phyloP scores from a whole-genome alignment of 352 stramenopile genomes.

The Thalassiosira mediterranea region DNA sequence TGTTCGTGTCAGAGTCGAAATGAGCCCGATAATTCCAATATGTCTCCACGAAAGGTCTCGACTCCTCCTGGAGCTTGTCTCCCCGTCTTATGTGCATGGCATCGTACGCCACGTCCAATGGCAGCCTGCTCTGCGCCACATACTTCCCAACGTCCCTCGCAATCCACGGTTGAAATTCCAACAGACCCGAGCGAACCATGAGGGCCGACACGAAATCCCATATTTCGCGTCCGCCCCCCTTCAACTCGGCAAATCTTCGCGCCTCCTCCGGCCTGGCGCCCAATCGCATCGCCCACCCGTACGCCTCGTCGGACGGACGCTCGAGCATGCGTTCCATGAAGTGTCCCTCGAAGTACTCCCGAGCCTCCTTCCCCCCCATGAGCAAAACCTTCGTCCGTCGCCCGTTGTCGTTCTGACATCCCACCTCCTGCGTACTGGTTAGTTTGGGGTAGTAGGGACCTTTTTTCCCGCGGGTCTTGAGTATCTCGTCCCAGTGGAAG shows the following conservation, averaged over 20 bases:
- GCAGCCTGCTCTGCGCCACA: slow-evolving; percentile 23
- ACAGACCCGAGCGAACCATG: slow-evolving; percentile 30
- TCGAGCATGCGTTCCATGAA: slow-evolving; percentile 31
- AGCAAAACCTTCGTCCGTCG: slow-evolving; percentile 26
- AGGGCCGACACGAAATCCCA: slow-evolving; percentile 49
- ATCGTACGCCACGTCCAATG: slow-evolving; percentile 30
- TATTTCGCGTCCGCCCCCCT: slow-evolving; percentile 24
- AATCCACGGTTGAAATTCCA: slow-evolving; percentile 54
- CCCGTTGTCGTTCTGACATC: slow-evolving; percentile 11
- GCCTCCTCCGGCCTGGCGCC: slow-evolving; percentile 39
- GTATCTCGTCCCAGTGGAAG: slow-evolving; percentile 7
- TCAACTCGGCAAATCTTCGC: slow-evolving; percentile 25
- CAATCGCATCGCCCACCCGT: slow-evolving; percentile 37
- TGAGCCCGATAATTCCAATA: slow-evolving; percentile 18
- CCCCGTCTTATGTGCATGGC: slow-evolving; percentile 51
- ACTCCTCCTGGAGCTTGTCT: slow-evolving; percentile 38
- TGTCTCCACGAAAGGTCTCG: slow-evolving; percentile 14
- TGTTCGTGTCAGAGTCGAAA: neutral
- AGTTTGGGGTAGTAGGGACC: neutral
- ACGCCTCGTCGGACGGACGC: slow-evolving; percentile 2
- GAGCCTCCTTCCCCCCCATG: slow-evolving; percentile 28
- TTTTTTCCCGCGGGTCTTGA: neutral
- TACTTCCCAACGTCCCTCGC: slow-evolving; percentile 29
- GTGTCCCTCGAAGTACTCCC: slow-evolving; percentile 23
- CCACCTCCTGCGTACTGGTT: neutral